These are phyloP conservation scores for Solanum habrochaites DNA, from an alignment of 257 asterid species.

Conservation along the genomic window DNA sequence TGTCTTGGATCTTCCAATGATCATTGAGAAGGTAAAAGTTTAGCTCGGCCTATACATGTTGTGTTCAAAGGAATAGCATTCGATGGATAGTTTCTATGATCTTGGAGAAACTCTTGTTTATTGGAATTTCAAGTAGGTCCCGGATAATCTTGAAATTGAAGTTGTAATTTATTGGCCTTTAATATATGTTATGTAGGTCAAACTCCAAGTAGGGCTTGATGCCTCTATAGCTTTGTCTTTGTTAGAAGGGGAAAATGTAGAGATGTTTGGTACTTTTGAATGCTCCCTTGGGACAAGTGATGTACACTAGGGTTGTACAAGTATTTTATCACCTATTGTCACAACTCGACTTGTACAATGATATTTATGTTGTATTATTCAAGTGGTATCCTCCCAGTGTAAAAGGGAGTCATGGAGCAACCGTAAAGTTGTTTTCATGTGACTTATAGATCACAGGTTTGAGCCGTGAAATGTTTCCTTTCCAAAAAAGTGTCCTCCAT, in stretches of 20 bases:
- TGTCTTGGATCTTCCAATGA: neutral
- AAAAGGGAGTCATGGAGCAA: neutral
- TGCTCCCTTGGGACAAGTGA: neutral
- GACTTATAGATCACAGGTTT: neutral
- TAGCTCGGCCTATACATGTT: neutral
- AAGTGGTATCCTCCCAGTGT: neutral
- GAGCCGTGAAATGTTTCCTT: neutral
- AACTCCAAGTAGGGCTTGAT: neutral
- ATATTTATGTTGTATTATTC: neutral
- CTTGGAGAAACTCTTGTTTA: neutral
- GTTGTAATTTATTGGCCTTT: neutral
- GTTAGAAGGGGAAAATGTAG: neutral
- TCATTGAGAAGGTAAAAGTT: neutral
- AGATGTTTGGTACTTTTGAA: neutral
- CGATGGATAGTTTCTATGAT: neutral
- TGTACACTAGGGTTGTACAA: neutral
- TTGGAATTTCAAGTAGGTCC: neutral
- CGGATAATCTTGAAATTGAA: neutral
- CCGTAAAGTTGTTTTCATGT: neutral
- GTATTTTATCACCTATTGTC: neutral
- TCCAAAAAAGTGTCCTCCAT: neutral
- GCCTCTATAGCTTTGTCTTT: neutral
- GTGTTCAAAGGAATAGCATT: neutral
- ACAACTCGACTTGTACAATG: neutral
- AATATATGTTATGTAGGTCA: neutral